A percentile compares a stretch with the other conserved stretches of the same genome.
Evolutionary conservation across 495 filamentous ascomycete species (phyloP).

Genomic region (Penicillium herquei): DNA sequence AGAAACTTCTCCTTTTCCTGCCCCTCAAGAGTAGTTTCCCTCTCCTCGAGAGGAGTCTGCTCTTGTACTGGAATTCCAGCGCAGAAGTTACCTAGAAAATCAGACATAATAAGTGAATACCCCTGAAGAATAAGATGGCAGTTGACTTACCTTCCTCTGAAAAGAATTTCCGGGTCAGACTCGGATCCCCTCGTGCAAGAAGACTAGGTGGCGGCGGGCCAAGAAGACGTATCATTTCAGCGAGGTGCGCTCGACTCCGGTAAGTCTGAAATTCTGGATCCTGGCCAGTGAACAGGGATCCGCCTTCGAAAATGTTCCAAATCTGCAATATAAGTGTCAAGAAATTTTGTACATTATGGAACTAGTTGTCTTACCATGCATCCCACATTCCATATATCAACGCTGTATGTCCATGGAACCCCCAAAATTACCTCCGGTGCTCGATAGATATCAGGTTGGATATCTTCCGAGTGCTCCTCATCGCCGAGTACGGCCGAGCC

Average conservation of each 20-base stretch:
- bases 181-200: slow-evolving; percentile 24
- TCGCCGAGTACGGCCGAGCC: slow-evolving; percentile 18
- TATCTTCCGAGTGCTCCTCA: slow-evolving; percentile 17
- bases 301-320: slow-evolving; percentile 31
- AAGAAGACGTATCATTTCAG: slow-evolving; percentile 40
- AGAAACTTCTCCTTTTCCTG: slow-evolving; percentile 11
- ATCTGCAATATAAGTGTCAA: slow-evolving; percentile 16
- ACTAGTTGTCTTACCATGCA: slow-evolving; percentile 34
- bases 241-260: slow-evolving; percentile 39
- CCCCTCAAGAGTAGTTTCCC: slow-evolving; percentile 17
- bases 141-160: slow-evolving; percentile 16
- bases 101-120: background rate
- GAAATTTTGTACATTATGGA: background rate
- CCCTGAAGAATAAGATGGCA: background rate
- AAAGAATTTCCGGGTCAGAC: slow-evolving; percentile 16
- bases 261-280: slow-evolving; percentile 29
- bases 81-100: slow-evolving; percentile 19
- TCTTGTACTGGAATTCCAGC: slow-evolving; percentile 12
- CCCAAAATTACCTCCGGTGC: slow-evolving; percentile 43
- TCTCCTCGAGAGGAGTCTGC: slow-evolving; percentile 27
- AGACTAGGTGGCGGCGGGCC: slow-evolving; percentile 39
- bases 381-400: slow-evolving; percentile 47
- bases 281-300: slow-evolving; percentile 26
- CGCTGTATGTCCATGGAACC: slow-evolving; percentile 35
- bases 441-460: slow-evolving; percentile 41